Percentiles rank a stretch among this genome's conserved stretches.
Conservation (phyloP, 345 rosid species). For the Linum trigynum region DNA sequence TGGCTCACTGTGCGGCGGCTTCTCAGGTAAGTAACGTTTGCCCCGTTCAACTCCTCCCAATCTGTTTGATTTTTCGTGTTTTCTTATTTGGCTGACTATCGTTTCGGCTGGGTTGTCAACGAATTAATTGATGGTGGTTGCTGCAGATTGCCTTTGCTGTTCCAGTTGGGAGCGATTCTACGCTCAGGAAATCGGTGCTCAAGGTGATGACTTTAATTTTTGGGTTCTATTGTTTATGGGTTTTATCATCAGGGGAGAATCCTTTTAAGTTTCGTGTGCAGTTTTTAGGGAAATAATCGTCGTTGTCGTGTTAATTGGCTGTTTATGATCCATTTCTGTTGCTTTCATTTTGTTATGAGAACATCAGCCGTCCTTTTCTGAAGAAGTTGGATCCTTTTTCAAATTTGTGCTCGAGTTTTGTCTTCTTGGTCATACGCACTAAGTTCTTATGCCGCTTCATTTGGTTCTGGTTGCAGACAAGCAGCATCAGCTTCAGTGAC, state of each 20-base stretch:
- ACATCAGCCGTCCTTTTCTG: slow-evolving; percentile 1
- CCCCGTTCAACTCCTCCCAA: background rate
- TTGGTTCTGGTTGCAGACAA: slow-evolving; percentile 40
- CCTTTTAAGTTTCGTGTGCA: too few species aligned
- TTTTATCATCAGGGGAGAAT: background rate
- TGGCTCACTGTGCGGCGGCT: slow-evolving; percentile 35
- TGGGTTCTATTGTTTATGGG: background rate
- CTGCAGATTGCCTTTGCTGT: slow-evolving; percentile 37
- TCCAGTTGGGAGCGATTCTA: slow-evolving; percentile 32
- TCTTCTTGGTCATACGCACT: background rate
- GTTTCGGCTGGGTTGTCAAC: background rate
- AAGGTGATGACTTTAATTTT: slow-evolving; percentile 26
- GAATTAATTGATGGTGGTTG: background rate
- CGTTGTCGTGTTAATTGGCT: background rate
- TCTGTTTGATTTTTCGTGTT: background rate
- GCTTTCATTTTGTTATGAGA: slow-evolving; percentile 10
- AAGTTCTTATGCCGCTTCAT: background rate
- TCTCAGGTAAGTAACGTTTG: slow-evolving; percentile 34
- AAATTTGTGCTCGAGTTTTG: slow-evolving; percentile 3
- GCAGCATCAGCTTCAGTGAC: slow-evolving; percentile 41
- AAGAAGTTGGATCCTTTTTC: background rate
- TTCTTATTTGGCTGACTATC: background rate
- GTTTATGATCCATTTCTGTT: slow-evolving; percentile 7
- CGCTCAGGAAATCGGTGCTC: slow-evolving; percentile 30
- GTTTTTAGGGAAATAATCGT: too few species aligned